Evolutionary conservation across 257 asterid species (phyloP).

Genomic region (Fraxinus americana): DNA sequence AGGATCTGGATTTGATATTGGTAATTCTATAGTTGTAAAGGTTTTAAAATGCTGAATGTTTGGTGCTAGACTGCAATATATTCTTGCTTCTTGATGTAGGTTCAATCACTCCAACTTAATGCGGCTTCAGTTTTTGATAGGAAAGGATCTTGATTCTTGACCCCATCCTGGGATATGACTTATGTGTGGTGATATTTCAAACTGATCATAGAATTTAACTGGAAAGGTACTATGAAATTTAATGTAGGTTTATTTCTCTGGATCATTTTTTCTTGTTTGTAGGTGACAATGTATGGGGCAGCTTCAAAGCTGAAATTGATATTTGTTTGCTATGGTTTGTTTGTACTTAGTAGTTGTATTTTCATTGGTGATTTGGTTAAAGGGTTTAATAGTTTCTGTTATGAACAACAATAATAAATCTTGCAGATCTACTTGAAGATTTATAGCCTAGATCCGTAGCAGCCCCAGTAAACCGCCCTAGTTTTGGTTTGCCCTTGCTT

Average conservation of each 20-base stretch:
- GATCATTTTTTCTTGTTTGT: background rate
- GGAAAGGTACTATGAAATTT: background rate
- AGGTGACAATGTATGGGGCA: background rate
- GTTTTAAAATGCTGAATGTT: background rate
- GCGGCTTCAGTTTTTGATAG: background rate
- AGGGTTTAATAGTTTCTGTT: background rate
- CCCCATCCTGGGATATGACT: background rate
- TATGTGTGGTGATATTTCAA: background rate
- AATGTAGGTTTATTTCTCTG: background rate
- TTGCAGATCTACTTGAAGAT: background rate
- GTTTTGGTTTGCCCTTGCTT: background rate
- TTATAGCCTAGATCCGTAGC: no score
- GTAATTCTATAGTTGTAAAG: background rate
- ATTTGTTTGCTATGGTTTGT: background rate
- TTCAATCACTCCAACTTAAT: background rate
- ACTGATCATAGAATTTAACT: background rate
- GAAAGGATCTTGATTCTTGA: background rate
- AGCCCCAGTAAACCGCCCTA: no score
- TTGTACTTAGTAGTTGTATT: background rate
- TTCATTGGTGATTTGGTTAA: background rate
- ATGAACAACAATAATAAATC: background rate
- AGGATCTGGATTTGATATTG: background rate
- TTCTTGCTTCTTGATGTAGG: background rate
- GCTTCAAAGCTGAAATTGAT: background rate
- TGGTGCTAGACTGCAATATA: background rate